Evolutionary conservation across 225 moss, liverwort and hornwort genomes (phyloP).

Genomic region (Sphagnum contortum): DNA sequence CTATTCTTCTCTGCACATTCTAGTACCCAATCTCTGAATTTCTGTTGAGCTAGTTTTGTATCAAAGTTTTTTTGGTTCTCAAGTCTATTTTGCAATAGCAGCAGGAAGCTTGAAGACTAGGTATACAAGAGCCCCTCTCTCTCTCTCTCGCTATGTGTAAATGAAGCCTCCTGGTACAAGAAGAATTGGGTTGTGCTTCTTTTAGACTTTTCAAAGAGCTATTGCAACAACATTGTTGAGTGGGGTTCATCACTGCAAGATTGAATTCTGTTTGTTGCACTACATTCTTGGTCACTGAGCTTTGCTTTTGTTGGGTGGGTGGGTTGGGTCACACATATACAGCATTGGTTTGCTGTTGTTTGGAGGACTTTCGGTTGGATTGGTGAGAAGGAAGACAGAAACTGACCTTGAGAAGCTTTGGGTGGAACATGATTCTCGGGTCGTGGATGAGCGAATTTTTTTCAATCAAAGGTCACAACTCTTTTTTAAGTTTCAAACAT

Average conservation of each 20-base stretch:
- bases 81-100: not conserved
- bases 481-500: no score
- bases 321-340: not conserved
- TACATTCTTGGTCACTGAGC: no score
- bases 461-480: constrained; percentile 57
- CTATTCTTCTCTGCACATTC: no score
- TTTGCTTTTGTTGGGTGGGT: no score
- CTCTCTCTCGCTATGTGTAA: not conserved
- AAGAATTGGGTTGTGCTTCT: no score
- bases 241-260: no score
- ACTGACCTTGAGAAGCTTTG: constrained; percentile 89
- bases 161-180: no score
- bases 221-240: no score
- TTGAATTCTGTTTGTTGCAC: no score
- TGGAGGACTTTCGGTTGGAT: constrained; percentile 72
- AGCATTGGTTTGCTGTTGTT: constrained; percentile 68
- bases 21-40: not conserved
- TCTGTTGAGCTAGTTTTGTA: no score
- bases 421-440: constrained; percentile 88
- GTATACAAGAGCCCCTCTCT: not conserved
- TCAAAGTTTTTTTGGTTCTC: not conserved
- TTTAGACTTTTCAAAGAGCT: no score
- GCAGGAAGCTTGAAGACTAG: not conserved
- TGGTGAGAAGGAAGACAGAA: constrained; percentile 66
- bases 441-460: constrained; percentile 57